Evolutionary conservation across 139 green algal genomes (phyloP).

Genomic region (Asterochloris sp.): DNA sequence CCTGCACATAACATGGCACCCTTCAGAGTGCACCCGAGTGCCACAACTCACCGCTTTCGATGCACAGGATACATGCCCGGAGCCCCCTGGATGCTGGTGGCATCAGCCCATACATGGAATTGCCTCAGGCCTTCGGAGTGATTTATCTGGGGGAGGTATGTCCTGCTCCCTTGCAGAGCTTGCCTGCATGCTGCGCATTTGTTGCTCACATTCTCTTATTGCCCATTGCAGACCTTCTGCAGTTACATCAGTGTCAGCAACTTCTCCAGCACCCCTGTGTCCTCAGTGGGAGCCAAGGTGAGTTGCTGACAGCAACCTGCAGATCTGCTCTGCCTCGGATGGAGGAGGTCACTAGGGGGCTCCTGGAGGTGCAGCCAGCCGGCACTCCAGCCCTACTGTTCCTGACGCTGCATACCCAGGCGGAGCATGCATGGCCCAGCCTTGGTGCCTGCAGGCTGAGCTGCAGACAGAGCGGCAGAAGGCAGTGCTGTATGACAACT

Average conservation of each 20-base stretch:
- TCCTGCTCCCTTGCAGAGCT: neutral
- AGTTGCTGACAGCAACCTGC: no score
- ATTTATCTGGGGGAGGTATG: slow-evolving; percentile 26
- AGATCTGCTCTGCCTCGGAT: neutral
- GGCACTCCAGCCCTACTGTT: no score
- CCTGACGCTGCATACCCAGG: no score
- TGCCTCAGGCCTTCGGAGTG: slow-evolving; percentile 42
- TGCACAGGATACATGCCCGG: slow-evolving; percentile 9
- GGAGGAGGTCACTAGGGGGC: neutral
- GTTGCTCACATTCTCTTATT: neutral
- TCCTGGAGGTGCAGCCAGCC: neutral
- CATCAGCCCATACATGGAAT: slow-evolving; percentile 34
- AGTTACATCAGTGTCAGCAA: slow-evolving; percentile 35
- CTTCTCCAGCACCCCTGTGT: neutral
- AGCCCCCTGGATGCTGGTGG: slow-evolving; percentile 31
- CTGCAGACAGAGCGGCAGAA: slow-evolving; percentile 35
- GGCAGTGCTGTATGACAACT: slow-evolving; percentile 37
- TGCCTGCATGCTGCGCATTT: neutral
- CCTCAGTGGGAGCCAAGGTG: no score
- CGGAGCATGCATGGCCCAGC: neutral
- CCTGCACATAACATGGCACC: no score
- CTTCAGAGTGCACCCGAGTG: slow-evolving; percentile 10
- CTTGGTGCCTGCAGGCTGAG: slow-evolving; percentile 33
- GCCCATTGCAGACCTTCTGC: slow-evolving; percentile 21
- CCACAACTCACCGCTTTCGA: neutral